Evolutionary conservation across 345 rosid genomes (phyloP).

Genomic region (Syzygium oleosum): DNA sequence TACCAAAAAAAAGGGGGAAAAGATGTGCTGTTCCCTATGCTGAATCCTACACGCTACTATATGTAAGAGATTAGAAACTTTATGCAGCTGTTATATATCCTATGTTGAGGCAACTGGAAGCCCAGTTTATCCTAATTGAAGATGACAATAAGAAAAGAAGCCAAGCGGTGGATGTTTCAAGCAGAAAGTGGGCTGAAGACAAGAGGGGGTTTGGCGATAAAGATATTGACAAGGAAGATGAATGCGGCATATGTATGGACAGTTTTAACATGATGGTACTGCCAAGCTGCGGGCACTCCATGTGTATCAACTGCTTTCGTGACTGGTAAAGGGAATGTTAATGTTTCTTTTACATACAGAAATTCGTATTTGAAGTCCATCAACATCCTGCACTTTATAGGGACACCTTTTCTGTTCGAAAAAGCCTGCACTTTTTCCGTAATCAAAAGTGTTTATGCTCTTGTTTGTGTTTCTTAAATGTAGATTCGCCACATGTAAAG

Average conservation of each 20-base stretch:
- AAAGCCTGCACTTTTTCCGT: background rate
- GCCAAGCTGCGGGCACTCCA: conserved; percentile 56
- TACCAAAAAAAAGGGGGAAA: background rate
- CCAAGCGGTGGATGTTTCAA: conserved; percentile 1
- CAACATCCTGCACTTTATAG: background rate
- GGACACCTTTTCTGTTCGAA: background rate
- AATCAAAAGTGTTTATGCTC: background rate
- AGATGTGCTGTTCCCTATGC: background rate
- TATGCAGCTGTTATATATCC: conserved; percentile 58
- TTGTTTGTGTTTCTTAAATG: background rate
- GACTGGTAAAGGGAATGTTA: conserved; percentile 35
- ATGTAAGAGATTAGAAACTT: background rate
- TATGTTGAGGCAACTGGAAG: conserved; percentile 47
- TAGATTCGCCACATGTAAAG: background rate
- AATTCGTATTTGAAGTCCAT: background rate
- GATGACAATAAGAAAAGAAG: conserved; percentile 7
- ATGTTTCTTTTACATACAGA: background rate
- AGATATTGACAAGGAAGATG: conserved; percentile 42
- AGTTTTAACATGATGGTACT: conserved; percentile 37
- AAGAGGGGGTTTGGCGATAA: background rate
- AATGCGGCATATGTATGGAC: conserved; percentile 78
- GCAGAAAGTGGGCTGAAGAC: conserved; percentile 10
- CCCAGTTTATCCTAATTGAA: conserved; percentile 21
- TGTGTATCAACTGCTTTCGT: conserved; percentile 55
- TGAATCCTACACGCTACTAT: background rate